phyloP scores from a whole-genome alignment of 768 basidiomycete genomes.

The Leccinum fibrillosum region DNA sequence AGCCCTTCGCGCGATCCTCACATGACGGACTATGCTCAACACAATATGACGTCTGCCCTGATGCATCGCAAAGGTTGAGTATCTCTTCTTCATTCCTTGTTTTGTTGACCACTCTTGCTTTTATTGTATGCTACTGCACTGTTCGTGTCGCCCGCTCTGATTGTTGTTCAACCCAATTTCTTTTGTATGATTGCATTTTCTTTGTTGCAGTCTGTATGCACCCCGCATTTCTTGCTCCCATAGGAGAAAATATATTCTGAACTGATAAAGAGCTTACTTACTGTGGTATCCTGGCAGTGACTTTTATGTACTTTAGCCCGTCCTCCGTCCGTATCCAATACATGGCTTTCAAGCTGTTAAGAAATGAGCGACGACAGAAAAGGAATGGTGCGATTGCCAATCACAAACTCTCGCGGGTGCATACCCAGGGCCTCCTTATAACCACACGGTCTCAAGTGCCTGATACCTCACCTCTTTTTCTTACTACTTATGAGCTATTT shows the following conservation, averaged over 20 bases:
- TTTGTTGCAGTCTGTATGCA: slow-evolving; percentile 16
- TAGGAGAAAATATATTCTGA: slow-evolving; percentile 6
- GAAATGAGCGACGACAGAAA: too few relatives aligned
- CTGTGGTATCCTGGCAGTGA: neutral
- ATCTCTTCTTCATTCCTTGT: neutral
- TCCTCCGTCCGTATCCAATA: neutral
- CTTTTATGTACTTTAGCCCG: neutral
- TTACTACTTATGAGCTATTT: slow-evolving; percentile 33
- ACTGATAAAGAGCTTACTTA: neutral
- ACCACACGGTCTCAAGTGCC: neutral
- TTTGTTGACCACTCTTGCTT: slow-evolving; percentile 2
- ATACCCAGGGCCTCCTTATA: neutral
- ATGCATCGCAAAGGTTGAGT: slow-evolving; percentile 27
- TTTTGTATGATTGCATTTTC: slow-evolving; percentile 14
- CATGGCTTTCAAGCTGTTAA: neutral
- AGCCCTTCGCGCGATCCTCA: slow-evolving; percentile 33
- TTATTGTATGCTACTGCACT: neutral
- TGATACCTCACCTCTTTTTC: neutral
- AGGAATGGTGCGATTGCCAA: too few relatives aligned
- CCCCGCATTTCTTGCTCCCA: neutral
- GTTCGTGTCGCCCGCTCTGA: slow-evolving; percentile 2
- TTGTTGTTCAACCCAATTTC: neutral
- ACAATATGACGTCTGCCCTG: slow-evolving; percentile 23
- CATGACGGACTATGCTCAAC: slow-evolving; percentile 26
- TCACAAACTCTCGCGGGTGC: neutral